These are phyloP conservation scores for Talaromyces sp. DNA, from an alignment of 2,329 filamentous ascomycete species.

Conservation along the genomic window DNA sequence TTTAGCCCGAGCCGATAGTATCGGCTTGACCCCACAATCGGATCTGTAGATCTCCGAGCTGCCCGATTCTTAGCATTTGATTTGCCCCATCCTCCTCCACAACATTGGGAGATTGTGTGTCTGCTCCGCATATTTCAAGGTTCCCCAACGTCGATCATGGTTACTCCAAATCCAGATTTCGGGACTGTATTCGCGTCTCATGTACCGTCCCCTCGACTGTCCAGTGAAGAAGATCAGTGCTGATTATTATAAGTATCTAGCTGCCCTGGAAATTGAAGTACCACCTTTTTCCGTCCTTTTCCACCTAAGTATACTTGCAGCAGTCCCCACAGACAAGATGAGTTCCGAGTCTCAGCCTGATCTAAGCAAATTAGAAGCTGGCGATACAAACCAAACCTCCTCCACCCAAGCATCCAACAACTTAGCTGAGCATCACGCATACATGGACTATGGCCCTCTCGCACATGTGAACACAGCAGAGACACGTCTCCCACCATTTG, in stretches of 20 bases:
- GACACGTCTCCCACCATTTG: conserved; percentile 63
- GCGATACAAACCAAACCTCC: background rate
- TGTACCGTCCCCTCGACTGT: background rate
- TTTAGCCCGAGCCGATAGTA: conserved; percentile 7
- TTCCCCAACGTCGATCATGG: conserved; percentile 4
- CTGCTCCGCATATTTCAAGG: background rate
- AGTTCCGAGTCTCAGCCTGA: background rate
- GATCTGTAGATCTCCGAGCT: background rate
- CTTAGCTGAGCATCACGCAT: background rate
- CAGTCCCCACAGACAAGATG: background rate
- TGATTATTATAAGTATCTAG: background rate
- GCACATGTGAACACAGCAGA: conserved; percentile 52
- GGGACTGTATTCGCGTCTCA: background rate
- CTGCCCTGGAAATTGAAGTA: background rate
- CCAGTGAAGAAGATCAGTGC: background rate
- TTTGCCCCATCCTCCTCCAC: background rate
- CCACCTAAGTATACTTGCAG: background rate
- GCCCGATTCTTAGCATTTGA: background rate
- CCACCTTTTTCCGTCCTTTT: background rate
- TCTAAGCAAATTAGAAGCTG: conserved; percentile 7
- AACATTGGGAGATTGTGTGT: too few relatives aligned
- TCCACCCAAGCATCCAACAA: background rate
- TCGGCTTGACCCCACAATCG: background rate
- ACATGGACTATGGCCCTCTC: conserved; percentile 54
- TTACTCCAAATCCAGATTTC: background rate